phyloP scores from a whole-genome alignment of 2,329 filamentous ascomycete species.

The Neobulgaria alba region DNA sequence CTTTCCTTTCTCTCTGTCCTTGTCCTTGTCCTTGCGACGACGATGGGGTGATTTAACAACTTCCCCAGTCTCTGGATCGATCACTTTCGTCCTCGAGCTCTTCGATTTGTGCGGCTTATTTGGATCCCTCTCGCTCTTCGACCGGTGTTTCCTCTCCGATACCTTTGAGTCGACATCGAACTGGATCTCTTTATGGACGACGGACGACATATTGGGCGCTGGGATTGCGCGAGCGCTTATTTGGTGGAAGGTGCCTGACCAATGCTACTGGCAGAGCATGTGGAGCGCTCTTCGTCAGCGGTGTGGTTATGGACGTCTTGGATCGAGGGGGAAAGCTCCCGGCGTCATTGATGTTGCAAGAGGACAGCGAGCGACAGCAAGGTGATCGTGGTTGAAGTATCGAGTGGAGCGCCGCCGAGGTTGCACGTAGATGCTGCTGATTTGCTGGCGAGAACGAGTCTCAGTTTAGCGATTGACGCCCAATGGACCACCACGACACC shows the following conservation, averaged over 20 bases:
- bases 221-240: slow-evolving; percentile 16
- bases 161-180: slow-evolving; percentile 17
- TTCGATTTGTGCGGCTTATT: slow-evolving; percentile 27
- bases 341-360: neutral
- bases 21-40: slow-evolving; percentile 23
- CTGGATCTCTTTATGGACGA: slow-evolving; percentile 23
- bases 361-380: neutral
- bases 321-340: neutral
- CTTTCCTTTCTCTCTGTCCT: slow-evolving; percentile 15
- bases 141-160: slow-evolving; percentile 21
- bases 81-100: slow-evolving; percentile 24
- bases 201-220: slow-evolving; percentile 12
- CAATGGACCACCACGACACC: neutral
- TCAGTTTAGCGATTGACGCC: neutral
- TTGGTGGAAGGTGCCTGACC: neutral
- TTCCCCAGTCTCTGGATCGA: slow-evolving; percentile 27
- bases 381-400: neutral
- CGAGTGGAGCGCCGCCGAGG: neutral
- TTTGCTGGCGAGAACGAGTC: neutral
- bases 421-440: neutral
- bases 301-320: neutral
- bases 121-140: slow-evolving; percentile 27
- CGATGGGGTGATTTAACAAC: slow-evolving; percentile 19
- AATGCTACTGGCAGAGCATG: neutral
- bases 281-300: neutral